Evolutionary conservation across 441 rosid genomes (phyloP).

Genomic region (Mallotus japonicus): DNA sequence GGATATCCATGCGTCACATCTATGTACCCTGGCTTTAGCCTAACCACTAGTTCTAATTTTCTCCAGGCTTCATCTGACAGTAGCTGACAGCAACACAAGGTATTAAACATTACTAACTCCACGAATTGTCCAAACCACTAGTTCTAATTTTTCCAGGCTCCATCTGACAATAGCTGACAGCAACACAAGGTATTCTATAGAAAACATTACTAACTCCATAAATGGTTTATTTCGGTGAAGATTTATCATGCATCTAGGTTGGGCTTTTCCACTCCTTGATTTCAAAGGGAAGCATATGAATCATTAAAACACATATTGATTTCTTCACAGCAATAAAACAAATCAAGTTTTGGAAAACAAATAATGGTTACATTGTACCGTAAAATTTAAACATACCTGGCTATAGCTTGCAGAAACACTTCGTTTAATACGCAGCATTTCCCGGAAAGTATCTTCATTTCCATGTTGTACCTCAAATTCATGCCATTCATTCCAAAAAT

Average conservation of each 20-base stretch:
- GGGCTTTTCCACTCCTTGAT: neutral
- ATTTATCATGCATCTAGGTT: too few species aligned
- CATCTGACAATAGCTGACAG: neutral
- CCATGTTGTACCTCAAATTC: conserved; percentile 96
- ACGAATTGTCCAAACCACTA: too few species aligned
- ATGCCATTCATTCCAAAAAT: conserved; percentile 92
- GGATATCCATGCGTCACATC: neutral
- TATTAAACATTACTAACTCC: neutral
- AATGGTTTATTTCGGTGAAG: neutral
- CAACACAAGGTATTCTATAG: neutral
- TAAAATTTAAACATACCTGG: conserved; percentile 45
- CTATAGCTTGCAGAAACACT: conserved; percentile 88
- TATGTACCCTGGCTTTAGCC: neutral
- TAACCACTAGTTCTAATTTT: neutral
- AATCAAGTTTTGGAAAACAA: neutral
- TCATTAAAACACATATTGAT: neutral
- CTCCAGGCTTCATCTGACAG: neutral
- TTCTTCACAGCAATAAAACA: neutral
- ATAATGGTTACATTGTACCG: neutral
- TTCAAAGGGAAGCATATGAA: neutral
- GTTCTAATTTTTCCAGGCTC: neutral
- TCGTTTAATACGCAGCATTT: conserved; percentile 85
- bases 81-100: neutral
- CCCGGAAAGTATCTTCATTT: conserved; percentile 92
- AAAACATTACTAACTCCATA: neutral